Base-by-base conservation (phyloP, 2,329 filamentous ascomycete species). In the Proliferodiscus dingleyae region DNA sequence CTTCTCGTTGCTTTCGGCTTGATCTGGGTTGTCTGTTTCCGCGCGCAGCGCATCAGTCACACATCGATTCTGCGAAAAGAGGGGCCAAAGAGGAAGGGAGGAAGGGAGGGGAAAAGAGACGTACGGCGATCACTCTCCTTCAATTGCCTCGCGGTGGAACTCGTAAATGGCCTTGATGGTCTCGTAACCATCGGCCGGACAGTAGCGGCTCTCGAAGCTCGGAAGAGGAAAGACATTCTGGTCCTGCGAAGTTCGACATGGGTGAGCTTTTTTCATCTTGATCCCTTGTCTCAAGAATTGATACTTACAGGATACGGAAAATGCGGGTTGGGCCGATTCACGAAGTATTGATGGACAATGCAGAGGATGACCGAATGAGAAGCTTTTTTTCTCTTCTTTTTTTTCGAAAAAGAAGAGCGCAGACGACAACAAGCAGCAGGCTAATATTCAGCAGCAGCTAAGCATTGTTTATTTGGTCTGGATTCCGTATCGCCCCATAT, bases 1-100 rank as follows among this genome's bases (percentile, higher is more conserved):
- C 61, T 69, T 75, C 50, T 82, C 75, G 57, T 73, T 67, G 11
- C 66, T 55, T 34, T 68, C 59, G 40, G 62, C 66, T 52, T 64
- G 61, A 37, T 61, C 49, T 7, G 53, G 51, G 29, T 50, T 48
- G 41, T 61, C 59, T 54, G 24, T 45, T 23, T 21, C 15, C 21
- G 11, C 16, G 11, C 13, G 11, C 29, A n/a, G n/a, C n/a, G 13
- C 5, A 19, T 46, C 15, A 41, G 36, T 22, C 30, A 9, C 6
- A 9, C 15, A 32, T 37, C 26, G 26, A 23, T 29, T 15, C 37
- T 5, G 13, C n/a, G 34, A 18, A 22, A 26, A 21, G 9, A 9
- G 13, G n/a, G 22, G 36, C 6, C 11, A 22, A 21, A 7, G 5
- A 24, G 10, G 16, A 19, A 18, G 1, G 11, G 30, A 21, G 40